Conservation (phyloP, 129 eudicot species). For the Saussurea involucrata region DNA sequence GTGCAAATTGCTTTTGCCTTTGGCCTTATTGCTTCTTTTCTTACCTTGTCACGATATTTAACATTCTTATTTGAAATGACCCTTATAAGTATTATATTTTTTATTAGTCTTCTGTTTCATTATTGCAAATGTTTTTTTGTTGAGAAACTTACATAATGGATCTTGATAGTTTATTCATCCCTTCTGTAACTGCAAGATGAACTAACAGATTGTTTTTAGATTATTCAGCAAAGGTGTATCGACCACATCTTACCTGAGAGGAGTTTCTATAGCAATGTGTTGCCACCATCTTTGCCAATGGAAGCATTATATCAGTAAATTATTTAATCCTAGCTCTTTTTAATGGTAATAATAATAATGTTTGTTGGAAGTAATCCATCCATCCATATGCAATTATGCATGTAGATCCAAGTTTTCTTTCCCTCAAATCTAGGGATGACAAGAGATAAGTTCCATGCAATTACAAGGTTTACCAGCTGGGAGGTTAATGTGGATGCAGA, state of each 20-base stretch:
- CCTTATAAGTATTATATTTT: too few species aligned
- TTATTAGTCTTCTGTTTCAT: too few species aligned
- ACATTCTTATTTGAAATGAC: too few species aligned
- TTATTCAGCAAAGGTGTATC: slow-evolving; percentile 10
- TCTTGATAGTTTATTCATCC: too few species aligned
- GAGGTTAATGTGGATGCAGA: slow-evolving; percentile 90
- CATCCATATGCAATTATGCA: neutral
- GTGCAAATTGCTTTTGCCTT: too few species aligned
- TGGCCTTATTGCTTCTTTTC: too few species aligned
- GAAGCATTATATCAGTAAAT: slow-evolving; percentile 79
- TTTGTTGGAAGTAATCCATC: neutral
- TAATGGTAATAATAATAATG: neutral
- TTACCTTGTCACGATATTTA: too few species aligned
- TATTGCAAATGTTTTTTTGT: too few species aligned
- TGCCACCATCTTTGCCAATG: slow-evolving; percentile 99
- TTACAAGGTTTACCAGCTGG: slow-evolving; percentile 98
- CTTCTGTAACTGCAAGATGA: too few species aligned
- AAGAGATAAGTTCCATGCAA: slow-evolving; percentile 76
- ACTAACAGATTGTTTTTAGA: too few species aligned
- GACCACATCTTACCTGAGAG: slow-evolving; percentile 41
- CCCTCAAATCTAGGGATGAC: slow-evolving; percentile 50
- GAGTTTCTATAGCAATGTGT: slow-evolving; percentile 90
- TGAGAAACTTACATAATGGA: too few species aligned
- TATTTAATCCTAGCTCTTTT: neutral
- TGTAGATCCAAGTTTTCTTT: slow-evolving; percentile 66